Evolutionary conservation across 176 grass and related monocot genomes (phyloP).

Genomic region (Cenchrus americanus): DNA sequence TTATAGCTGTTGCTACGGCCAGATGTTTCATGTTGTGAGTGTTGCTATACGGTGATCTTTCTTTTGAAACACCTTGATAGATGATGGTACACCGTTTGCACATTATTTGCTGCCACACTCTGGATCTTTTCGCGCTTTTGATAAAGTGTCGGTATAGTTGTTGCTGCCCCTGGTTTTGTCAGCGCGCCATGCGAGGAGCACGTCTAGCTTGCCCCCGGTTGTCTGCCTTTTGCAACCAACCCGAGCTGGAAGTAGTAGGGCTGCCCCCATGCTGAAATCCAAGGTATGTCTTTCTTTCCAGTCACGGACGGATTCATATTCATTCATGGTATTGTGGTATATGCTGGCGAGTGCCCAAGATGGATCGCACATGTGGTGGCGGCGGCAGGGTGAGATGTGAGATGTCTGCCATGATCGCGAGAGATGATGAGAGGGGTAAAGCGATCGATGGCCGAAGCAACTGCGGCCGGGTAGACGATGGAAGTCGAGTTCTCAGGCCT

Average conservation of each 20-base stretch:
- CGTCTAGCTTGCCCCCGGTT: not conserved
- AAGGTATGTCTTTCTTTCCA: not conserved
- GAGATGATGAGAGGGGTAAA: conserved; percentile 1
- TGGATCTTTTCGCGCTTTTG: not conserved
- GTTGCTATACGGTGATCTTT: not conserved
- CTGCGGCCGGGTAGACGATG: conserved; percentile 29
- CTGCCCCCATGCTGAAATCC: not conserved
- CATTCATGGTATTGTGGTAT: not conserved
- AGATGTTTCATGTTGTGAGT: not conserved
- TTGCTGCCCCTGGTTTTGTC: not conserved
- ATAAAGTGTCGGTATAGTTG: not conserved
- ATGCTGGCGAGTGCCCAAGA: conserved; percentile 17
- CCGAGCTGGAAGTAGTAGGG: not conserved
- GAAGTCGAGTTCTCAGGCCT: conserved; percentile 27
- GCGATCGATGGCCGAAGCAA: not conserved
- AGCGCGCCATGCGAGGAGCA: not conserved
- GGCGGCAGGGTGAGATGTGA: conserved; percentile 44
- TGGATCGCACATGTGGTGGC: conserved; percentile 16
- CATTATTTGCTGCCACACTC: not conserved
- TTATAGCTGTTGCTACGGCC: not conserved
- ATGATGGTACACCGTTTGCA: not conserved
- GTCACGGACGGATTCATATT: too few relatives aligned
- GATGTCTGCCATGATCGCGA: conserved; percentile 57
- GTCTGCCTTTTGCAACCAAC: not conserved
- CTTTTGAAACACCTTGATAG: not conserved